These are phyloP conservation scores for Komagataea norvegica DNA, from an alignment of 1,139 yeast genomes.

Conservation along the genomic window DNA sequence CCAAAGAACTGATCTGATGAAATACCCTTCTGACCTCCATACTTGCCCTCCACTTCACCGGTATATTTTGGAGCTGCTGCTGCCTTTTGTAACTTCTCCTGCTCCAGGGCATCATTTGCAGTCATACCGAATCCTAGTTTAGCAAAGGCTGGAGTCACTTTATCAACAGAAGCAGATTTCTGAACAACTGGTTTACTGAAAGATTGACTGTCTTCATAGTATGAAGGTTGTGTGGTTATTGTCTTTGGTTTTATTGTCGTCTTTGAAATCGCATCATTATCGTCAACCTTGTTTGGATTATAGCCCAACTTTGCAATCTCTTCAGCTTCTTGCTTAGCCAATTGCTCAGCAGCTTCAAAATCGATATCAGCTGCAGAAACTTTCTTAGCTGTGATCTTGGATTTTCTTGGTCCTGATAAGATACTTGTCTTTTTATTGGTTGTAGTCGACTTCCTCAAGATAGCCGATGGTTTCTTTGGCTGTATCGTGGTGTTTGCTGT, in stretches of 20 bases:
- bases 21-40: conserved; percentile 86
- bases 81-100: conserved; percentile 37
- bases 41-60: conserved; percentile 71
- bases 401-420: conserved; percentile 36
- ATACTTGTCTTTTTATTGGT: conserved; percentile 25
- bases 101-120: conserved; percentile 42
- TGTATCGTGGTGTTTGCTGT: conserved; percentile 18
- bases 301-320: conserved; percentile 68
- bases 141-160: conserved; percentile 68
- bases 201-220: conserved; percentile 8
- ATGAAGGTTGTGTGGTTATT: conserved; percentile 18
- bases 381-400: conserved; percentile 52
- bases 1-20: conserved; percentile 95
- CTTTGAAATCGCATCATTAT: conserved; percentile 17
- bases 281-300: conserved; percentile 46
- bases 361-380: conserved; percentile 58
- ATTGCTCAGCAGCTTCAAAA: conserved; percentile 86
- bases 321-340: conserved; percentile 80
- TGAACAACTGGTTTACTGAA: too few relatives aligned
- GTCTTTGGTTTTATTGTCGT: conserved; percentile 20
- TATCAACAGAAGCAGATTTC: conserved; percentile 40
- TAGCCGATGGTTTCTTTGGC: conserved; percentile 20
- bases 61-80: conserved; percentile 47
- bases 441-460: conserved; percentile 24
- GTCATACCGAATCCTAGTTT: conserved; percentile 84